Base-by-base conservation (phyloP, 2,329 filamentous ascomycete species). In the Sporothrix brunneoviolacea region DNA sequence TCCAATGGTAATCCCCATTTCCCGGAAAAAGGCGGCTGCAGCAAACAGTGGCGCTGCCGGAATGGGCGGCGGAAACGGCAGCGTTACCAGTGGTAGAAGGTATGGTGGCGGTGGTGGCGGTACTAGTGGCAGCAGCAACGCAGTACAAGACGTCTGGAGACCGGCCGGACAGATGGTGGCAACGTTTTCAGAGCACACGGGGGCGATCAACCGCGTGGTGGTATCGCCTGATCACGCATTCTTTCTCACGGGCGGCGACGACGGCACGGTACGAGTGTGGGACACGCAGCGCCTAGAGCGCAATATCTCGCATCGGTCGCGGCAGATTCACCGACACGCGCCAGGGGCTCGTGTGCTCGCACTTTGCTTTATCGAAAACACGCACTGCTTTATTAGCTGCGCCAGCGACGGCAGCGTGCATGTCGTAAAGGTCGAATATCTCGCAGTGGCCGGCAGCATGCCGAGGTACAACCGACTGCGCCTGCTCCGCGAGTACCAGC, bases 221-320 rank as follows among this genome's bases (percentile, higher is more conserved):
- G 80, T 89, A 8, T 84, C 93, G 2, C 89, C 91, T 0, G 93
- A 98, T 62, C 91, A 98, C 64, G 72, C 84, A 4, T 98, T 98
- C 69, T 98, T 98, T 66, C 77, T 96, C 51, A 97, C 93, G 1
- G 91, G 84, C 7, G 91, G 91, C 9, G 88, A 95, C 61, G 93
- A 98, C 66, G 88, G 93, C 3, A 82, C 80, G 7, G 88, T 96
- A 51, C 95, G 88, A 62, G 78, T 98, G 5, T 98, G 93, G 93
- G 93, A 98, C 68, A 86, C 89, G 22, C 83, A 83, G 22, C 80
- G 93, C 21, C 75, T 98, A 7, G 93, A 98, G 68, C 85, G 90
- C 39, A 97, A 96, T 63, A 82, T 97, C 44, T 86, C 88, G 0
- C 86, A 95, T 60, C 82, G 90, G 38, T 90, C 93, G 24, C 79